Base-by-base conservation (phyloP, 768 basidiomycete genomes). In the Pisolithus albus region DNA sequence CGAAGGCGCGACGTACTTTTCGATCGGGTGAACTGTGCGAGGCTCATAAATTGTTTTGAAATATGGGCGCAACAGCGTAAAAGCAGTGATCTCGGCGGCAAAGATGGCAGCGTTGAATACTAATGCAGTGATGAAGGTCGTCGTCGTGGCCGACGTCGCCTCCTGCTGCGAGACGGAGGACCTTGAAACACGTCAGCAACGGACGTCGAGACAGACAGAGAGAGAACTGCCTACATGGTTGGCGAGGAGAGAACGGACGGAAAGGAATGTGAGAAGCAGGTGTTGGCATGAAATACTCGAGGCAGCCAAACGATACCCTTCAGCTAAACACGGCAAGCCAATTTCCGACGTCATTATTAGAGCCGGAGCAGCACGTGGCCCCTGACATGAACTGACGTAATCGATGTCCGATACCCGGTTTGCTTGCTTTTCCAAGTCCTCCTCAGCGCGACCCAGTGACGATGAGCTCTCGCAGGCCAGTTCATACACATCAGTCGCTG, bases 31-130 rank as follows among this genome's bases (percentile, higher is more conserved):
- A 67, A 86, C 88, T 7, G 91, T 87, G 50, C 92, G 75, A 0
- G 93, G 94, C 60, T 92, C 88, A 65, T 92, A 98, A 44, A 97
- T 86, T 13, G 83, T 75, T 56, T 84, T 88, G 77, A 98, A 96
- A 62, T 82, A 84, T 10, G 86, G 82, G 39, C 93, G 75, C 26
- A 96, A 66, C 55, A 95, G 52, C n/a, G 92, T 86, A 71, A 96
- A 97, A 15, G 78, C 76, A 5, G 62, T 74, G 47, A 97, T 65
- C 69, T 94, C 87, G 6, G 70, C 75, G 8, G 70, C 83, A 56
- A 89, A 88, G 21, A 91, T 81, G 36, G 77, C 76, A 0, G 73
- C 75, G 64, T 97, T 97, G 75, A 93, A 83, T 16, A 83, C 80
- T 42, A 98, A 77, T 3, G 95, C 88, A 6, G 94, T 86, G 40